Percentiles rank a stretch among this genome's conserved stretches.
Evolutionary conservation across 306 rosid species (phyloP).

Genomic region (Cyamopsis tetragonoloba): DNA sequence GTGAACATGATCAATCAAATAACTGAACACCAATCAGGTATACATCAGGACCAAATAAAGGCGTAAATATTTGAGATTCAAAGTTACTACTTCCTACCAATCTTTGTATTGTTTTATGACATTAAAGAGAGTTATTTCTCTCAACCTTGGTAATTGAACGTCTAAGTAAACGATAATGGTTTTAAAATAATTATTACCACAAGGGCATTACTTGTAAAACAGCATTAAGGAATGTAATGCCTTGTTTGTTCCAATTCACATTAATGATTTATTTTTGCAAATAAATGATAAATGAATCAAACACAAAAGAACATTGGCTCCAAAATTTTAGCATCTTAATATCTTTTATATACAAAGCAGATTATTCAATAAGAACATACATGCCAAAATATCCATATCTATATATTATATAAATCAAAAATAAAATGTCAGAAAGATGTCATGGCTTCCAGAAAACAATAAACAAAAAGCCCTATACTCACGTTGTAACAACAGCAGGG

Average conservation of each 20-base stretch:
- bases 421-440: not conserved
- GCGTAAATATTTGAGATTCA: not conserved
- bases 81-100: too few species aligned
- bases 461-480: slow-evolving; percentile 37
- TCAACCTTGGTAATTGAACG: not conserved
- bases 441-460: slow-evolving; percentile 18
- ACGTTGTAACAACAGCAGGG: slow-evolving; percentile 99
- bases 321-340: not conserved
- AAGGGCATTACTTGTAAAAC: not conserved
- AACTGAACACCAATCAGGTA: not conserved
- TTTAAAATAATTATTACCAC: slow-evolving; percentile 12
- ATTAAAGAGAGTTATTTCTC: slow-evolving; percentile 10
- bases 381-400: slow-evolving; percentile 14
- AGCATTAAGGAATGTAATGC: not conserved
- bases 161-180: slow-evolving; percentile 1
- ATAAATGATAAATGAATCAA: slow-evolving; percentile 7
- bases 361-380: slow-evolving; percentile 13
- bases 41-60: not conserved
- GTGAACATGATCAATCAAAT: not conserved
- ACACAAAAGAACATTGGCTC: not conserved
- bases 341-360: not conserved
- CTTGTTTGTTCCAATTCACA: slow-evolving; percentile 10
- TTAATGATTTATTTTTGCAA: slow-evolving; percentile 2
- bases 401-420: slow-evolving; percentile 6
- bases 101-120: not conserved